Evolutionary conservation across 1,139 yeast genomes (phyloP), one percentile per base, ranked within the genome.

Genomic region (Candida tunisiensis): DNA sequence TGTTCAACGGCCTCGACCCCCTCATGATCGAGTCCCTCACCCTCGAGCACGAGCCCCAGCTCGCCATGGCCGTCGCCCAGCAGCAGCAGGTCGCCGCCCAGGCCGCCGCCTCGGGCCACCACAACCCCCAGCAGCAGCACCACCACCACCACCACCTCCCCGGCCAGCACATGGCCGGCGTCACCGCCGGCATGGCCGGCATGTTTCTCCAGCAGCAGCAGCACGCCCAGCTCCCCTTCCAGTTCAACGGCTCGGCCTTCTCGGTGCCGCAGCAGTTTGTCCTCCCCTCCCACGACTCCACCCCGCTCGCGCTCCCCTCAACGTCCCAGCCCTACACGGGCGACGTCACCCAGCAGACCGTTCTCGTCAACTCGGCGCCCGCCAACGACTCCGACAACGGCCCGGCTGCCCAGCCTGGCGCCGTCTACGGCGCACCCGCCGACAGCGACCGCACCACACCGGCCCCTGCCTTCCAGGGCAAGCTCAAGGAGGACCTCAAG

Each of bases 1-100:
- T 49, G 47, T 30, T 51, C 50, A 3, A 40, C 51, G 7, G 40
- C 48, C 9, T 37, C 44, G 21, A 20, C 15, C 20, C 15, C 16
- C 12, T 21, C 12, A 6, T 20, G 14, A 19, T 25, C 9, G 14
- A 14, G 24, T 21, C 28, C 3, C 19, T 26, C 9, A 24, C 25
- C 11, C 28, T 24, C 15, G 30, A 9, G 22, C n/a, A 12, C 11
- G 22, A 20, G 4, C n/a, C 6, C 14, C 22, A 8, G 5, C 11
- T 19, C 6, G 21, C 12, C 12, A n/a, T 19, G 8, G 8, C 19
- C 8, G n/a, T 19, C 8, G 11, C 6, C 17, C 17, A 16, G 17
- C 7, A 6, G 8, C 17, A 16, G 7, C 17, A 16, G 17, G 17
- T 6, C 7, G 8, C 8, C 7, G 8, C 8, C 6, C 17, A 16